Conservation (phyloP, 352 stramenopile species). For the Saprolegnia parasitica region DNA sequence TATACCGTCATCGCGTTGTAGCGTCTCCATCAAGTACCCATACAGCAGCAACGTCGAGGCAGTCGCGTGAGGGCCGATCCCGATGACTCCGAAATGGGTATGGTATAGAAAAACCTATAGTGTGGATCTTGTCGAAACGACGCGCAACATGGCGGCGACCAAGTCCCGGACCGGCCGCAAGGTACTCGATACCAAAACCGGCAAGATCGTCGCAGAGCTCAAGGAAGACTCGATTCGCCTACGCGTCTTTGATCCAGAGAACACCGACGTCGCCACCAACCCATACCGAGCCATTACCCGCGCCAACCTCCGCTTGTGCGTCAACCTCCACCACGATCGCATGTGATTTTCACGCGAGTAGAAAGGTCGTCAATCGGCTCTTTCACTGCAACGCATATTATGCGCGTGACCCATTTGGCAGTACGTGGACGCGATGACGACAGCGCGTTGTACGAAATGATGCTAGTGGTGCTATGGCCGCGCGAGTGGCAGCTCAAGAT, state of each 20-base stretch:
- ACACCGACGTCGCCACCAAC: constrained; percentile 38
- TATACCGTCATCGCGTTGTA: too few relatives aligned
- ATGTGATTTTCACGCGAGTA: too few relatives aligned
- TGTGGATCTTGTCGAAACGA: neutral
- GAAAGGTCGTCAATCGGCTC: constrained; percentile 50
- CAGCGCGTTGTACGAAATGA: neutral
- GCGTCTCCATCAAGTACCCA: too few relatives aligned
- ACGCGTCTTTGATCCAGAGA: constrained; percentile 46
- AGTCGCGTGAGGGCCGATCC: neutral
- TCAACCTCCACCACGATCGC: too few relatives aligned
- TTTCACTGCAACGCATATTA: constrained; percentile 62
- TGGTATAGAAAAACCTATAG: neutral
- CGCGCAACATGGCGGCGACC: constrained; percentile 2
- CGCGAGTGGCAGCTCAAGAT: constrained; percentile 66
- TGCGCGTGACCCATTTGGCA: constrained; percentile 61
- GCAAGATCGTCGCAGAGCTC: constrained; percentile 60
- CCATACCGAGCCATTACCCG: constrained; percentile 45
- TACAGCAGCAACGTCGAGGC: too few relatives aligned
- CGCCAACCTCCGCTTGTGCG: constrained; percentile 59
- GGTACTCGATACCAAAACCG: constrained; percentile 47
- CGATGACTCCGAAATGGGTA: neutral
- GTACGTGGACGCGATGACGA: constrained; percentile 32
- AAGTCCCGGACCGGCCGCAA: constrained; percentile 43
- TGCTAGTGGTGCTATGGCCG: constrained; percentile 61
- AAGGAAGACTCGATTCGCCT: constrained; percentile 66